Base-by-base conservation (phyloP, 345 rosid genomes). In the Corchorus capsularis region DNA sequence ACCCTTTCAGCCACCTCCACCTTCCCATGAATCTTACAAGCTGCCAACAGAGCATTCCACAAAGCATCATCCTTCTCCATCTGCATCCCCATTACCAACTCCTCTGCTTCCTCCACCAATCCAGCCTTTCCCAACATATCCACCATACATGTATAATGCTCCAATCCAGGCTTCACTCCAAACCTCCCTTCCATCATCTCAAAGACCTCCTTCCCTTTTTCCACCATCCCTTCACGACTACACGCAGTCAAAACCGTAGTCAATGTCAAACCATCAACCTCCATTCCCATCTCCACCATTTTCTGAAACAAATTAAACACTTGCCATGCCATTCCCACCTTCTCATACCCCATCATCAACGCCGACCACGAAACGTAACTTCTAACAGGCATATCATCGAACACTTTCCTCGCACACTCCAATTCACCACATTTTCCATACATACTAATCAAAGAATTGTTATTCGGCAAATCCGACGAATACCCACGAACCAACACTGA, bases 91-190 rank as follows among this genome's bases (percentile, higher is more conserved):
- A 20, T 64, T 15, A 78, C 73, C 70, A 84, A 39, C 46, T 79
- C 80, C 72, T 82, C 81, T 1, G 83, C 87, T 66, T 84, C 83
- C 69, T 79, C 83, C 17, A 79, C 66, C 67, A 47, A 50, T 14
- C 87, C 83, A 1, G 70, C 83, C 65, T 80, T 77, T 74, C 83
- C 87, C 71, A 82, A 62, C 83, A 79, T 75, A 72, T 79, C 78
- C 74, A 82, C 85, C 83, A 84, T 63, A 61, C 85, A 77, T 19
- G 85, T 84, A 53, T 79, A 82, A 76, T 84, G 85, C 78, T 79
- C 79, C 76, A 84, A 63, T 5, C 71, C 11, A 17, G 82, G 87
- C 60, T 66, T 81, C 34, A 84, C 14, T 16, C 87, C 84, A 32
- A 84, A 84, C 77, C 73, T 63, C 37, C 43, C 60, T 53, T 69